Base-by-base conservation (phyloP, 2,329 filamentous ascomycete genomes). In the Fusarium palustre region DNA sequence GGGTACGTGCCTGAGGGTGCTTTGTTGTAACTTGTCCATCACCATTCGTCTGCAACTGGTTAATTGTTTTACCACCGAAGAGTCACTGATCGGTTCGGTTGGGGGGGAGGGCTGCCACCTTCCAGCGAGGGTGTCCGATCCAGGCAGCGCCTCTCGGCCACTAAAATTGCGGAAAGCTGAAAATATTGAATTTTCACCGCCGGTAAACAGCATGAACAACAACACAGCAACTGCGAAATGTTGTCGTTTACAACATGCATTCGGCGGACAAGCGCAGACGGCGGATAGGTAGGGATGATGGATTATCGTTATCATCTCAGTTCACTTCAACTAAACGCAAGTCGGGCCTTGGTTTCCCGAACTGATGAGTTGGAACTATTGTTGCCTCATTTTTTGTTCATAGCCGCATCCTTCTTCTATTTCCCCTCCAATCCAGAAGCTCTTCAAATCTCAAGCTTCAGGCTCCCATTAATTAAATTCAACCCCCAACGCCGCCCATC, bases 121-220 rank as follows among this genome's bases (percentile, higher is more conserved):
- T 64, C 53, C 59, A 58, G 64, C 53, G 43, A 52, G 48, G 52
- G 36, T 59, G 34, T 68, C 64, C 65, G 64, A 68, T 59, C 38
- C 45, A 58, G 46, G 46, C 36, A 50, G 24, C 58, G 34, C 62
- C 58, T 62, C 20, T 57, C 46, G 25, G 30, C 64, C 45, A 68
- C 53, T 68, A 36, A 47, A 59, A 34, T 48, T 64, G 34, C 22
- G 20, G 33, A 39, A 39, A 43, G 25, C 24, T 48, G 55, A 60
- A 45, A 36, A 68, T 52, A 46, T 18, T 53, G 42, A 30, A 55
- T 59, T 68, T 68, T 68, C 64, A 68, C 65, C 65, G 53, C 65
- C 45, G 65, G 64, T 52, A 53, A 45, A 50, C 59, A 15, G 58
- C 64, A 68, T 45, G 47, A 64, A 52, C 39, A 45, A 68, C 18